Conservation (phyloP, 805 yeast genomes). For the Candida insectorum region DNA sequence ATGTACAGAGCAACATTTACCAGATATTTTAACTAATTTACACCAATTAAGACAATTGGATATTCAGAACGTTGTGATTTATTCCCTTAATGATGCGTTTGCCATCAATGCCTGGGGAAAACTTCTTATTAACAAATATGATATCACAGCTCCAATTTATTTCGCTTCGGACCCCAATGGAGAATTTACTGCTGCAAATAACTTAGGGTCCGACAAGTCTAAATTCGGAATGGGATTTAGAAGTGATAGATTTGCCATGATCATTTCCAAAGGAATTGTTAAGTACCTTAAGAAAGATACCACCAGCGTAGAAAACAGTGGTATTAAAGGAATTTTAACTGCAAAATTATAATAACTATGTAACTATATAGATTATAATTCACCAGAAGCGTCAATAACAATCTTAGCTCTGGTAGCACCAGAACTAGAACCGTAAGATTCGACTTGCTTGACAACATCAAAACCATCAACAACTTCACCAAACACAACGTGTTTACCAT, state of each 20-base stretch:
- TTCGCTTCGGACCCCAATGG: slow-evolving; percentile 43
- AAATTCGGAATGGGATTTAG: slow-evolving; percentile 36
- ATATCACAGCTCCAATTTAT: slow-evolving; percentile 17
- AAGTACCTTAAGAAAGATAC: slow-evolving; percentile 24
- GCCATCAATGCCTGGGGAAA: slow-evolving; percentile 45
- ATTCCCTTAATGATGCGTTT: slow-evolving; percentile 42
- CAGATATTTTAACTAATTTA: slow-evolving; percentile 32
- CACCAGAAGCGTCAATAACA: slow-evolving; percentile 61
- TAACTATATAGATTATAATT: slow-evolving; percentile 14
- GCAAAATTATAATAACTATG: slow-evolving; percentile 27
- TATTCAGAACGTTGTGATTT: slow-evolving; percentile 30
- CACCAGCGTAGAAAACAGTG: slow-evolving; percentile 31
- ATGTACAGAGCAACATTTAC: slow-evolving; percentile 43
- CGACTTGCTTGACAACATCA: slow-evolving; percentile 56
- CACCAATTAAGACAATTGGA: slow-evolving; percentile 24
- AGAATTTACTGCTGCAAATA: slow-evolving; percentile 26
- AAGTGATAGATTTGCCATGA: slow-evolving; percentile 39
- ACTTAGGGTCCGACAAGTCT: slow-evolving; percentile 31
- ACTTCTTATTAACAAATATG: slow-evolving; percentile 27
- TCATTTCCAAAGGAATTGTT: slow-evolving; percentile 26
- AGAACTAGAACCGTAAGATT: slow-evolving; percentile 59
- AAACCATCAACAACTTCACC: slow-evolving; percentile 72
- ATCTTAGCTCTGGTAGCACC: slow-evolving; percentile 67
- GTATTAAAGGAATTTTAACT: slow-evolving; percentile 31
- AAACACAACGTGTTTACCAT: slow-evolving; percentile 74